Conservation (phyloP, 2,329 filamentous ascomycete species). For the Diplodia corticola region DNA sequence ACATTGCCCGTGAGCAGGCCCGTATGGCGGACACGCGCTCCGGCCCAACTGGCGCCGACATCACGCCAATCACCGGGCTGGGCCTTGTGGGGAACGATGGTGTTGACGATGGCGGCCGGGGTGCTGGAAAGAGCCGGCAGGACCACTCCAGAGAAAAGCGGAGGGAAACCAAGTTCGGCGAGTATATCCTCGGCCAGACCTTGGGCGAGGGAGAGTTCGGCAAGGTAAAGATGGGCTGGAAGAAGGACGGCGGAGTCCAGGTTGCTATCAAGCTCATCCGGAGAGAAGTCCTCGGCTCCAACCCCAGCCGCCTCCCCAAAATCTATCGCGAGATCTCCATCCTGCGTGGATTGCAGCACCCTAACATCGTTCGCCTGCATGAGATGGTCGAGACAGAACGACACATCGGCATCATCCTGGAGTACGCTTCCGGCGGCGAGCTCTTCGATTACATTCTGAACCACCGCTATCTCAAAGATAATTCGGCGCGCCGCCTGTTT, state of each 20-base stretch:
- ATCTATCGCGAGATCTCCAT: constrained; percentile 98
- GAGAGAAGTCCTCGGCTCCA: constrained; percentile 82
- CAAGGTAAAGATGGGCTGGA: constrained; percentile 98
- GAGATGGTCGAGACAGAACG: constrained; percentile 98
- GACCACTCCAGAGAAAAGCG: constrained; percentile 58
- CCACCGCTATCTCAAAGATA: constrained; percentile 93
- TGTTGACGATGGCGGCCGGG: constrained; percentile 49
- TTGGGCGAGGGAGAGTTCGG: constrained; percentile 98
- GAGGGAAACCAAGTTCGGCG: constrained; percentile 88
- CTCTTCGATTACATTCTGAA: constrained; percentile 98
- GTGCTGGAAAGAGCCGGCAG: constrained; percentile 52
- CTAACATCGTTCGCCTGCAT: constrained; percentile 94
- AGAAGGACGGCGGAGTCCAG: constrained; percentile 85
- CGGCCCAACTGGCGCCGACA: constrained; percentile 43
- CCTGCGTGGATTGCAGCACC: constrained; percentile 81
- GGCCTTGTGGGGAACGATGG: constrained; percentile 53
- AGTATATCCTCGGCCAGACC: constrained; percentile 93
- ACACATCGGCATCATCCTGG: constrained; percentile 96
- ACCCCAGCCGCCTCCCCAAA: constrained; percentile 87
- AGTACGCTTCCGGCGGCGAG: constrained; percentile 96
- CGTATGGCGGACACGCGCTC: constrained; percentile 63
- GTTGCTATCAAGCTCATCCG: constrained; percentile 98
- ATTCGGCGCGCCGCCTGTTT: constrained; percentile 85
- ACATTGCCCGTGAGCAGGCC: constrained; percentile 70
- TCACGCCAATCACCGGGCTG: constrained; percentile 50